Evolutionary conservation across 2,329 filamentous ascomycete genomes (phyloP).

Genomic region (Tolypocladium sp.): DNA sequence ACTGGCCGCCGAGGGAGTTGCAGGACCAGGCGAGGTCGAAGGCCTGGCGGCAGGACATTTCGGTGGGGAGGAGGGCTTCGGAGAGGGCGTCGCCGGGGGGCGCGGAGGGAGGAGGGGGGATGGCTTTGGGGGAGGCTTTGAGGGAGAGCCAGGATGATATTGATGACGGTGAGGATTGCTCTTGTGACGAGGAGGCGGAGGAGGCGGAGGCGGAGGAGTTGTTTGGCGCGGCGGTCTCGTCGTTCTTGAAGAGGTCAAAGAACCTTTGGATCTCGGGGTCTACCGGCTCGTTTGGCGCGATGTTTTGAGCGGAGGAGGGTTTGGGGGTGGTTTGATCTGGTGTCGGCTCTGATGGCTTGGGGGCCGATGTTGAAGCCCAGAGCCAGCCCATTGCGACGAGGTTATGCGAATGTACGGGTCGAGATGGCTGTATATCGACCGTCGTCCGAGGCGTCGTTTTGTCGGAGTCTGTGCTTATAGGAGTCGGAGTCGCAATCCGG

Average conservation of each 20-base stretch:
- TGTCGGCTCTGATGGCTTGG: conserved; percentile 16
- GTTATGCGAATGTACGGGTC: background rate
- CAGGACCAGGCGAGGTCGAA: conserved; percentile 96
- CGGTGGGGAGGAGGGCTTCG: conserved; percentile 65
- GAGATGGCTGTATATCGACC: background rate
- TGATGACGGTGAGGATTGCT: conserved; percentile 20
- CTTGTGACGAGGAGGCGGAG: conserved; percentile 13
- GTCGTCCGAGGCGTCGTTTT: background rate
- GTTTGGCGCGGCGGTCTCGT: conserved; percentile 14
- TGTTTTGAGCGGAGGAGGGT: conserved; percentile 9
- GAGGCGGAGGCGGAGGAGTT: conserved; percentile 9
- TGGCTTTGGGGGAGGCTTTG: conserved; percentile 17
- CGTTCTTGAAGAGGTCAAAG: conserved; percentile 34
- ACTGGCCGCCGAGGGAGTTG: conserved; percentile 83
- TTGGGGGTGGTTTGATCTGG: conserved; percentile 12
- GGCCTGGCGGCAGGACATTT: conserved; percentile 80
- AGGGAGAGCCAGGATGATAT: conserved; percentile 24
- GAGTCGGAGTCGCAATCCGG: background rate
- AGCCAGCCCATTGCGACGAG: conserved; percentile 49
- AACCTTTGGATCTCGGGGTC: conserved; percentile 48
- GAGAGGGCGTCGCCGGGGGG: conserved; percentile 38
- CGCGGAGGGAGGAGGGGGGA: conserved; percentile 8
- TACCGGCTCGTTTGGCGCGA: conserved; percentile 16
- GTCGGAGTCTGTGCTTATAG: background rate
- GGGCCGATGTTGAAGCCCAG: conserved; percentile 37